phyloP scores from a whole-genome alignment of 163 green algal species.

The Chlorella variabilis region DNA sequence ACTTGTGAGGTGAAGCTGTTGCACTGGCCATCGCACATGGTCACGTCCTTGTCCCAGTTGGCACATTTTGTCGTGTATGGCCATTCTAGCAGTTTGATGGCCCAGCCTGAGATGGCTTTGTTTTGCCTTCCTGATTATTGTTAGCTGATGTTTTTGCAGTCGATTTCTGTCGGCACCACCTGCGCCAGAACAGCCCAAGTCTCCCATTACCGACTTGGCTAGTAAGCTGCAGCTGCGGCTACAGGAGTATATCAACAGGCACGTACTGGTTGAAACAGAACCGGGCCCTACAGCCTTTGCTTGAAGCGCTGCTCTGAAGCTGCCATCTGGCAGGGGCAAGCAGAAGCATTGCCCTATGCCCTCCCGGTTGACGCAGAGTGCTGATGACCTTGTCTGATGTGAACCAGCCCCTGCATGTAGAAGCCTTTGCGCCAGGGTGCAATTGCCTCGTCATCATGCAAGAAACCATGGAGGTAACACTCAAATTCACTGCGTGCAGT shows the following conservation, averaged over 20 bases:
- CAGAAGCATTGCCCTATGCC: too few species aligned
- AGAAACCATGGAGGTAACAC: slow-evolving; percentile 37
- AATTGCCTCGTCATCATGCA: slow-evolving; percentile 51
- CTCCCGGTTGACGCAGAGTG: slow-evolving; percentile 7
- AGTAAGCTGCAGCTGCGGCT: slow-evolving; percentile 37
- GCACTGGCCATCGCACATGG: background rate
- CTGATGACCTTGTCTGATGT: slow-evolving; percentile 5
- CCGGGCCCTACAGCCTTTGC: too few species aligned
- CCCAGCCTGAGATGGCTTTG: background rate
- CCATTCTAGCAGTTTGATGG: too few species aligned
- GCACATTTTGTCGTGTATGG: too few species aligned
- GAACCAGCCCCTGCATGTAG: slow-evolving; percentile 39
- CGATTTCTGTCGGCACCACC: background rate
- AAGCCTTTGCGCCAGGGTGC: slow-evolving; percentile 41
- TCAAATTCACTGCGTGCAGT: background rate
- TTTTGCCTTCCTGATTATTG: background rate
- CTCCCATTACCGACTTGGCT: slow-evolving; percentile 1
- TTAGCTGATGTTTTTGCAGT: background rate
- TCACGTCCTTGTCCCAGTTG: background rate
- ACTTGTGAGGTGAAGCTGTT: slow-evolving; percentile 41
- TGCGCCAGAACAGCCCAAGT: background rate
- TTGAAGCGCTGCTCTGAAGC: too few species aligned
- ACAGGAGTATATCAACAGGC: slow-evolving; percentile 46
- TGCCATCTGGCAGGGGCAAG: too few species aligned
- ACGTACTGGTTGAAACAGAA: background rate